Evolutionary conservation across 768 basidiomycete genomes (phyloP), one percentile per base, ranked within the genome.

Genomic region (Termitomyces sp.): DNA sequence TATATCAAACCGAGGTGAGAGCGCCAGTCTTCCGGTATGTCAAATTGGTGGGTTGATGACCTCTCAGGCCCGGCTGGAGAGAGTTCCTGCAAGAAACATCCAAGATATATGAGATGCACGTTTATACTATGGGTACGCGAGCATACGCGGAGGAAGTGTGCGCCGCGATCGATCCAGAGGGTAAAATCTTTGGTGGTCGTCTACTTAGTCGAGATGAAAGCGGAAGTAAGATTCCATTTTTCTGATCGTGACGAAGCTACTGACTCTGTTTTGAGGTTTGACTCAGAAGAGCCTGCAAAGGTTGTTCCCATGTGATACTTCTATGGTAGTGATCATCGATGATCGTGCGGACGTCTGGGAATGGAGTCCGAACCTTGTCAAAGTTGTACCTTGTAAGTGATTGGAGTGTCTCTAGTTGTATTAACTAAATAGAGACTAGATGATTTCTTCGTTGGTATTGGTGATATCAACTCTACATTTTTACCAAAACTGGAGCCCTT

Each of bases 281-380:
- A 95, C 91, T 17, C 88, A 91, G 69, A 99, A 99, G 73, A 92
- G 86, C 66, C 72, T 99, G 23, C 86, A 93, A 67, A 80, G 97
- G 28, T 72, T 99, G 47, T 99, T 99, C 67, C 97, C 97, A 6
- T 94, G 91, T 55, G 96, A 98, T 71, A 94, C 91, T 39, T 94
- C 92, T 25, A 99, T 97, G 96, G 96, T 98, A 1, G 96, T 98
- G 62, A 91, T 99, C 63, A 98, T 99, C 57, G 97, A 99, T 71
- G 97, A 99, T 73, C 86, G 97, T 25, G 89, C 93, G 3, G 97
- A 99, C 67, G 96, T 99, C 32, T 99, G 97, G 97, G 91, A 94
- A 66, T 94, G 94, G 84, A 91, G 91, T 65, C 94, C 95, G 2
- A 98, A 99, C 71, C 79, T 99, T 39, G 81, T 98, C 68, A 96